These are phyloP conservation scores for Skeletonema menzelii DNA, from an alignment of 108 stramenopile genomes.

Conservation along the genomic window DNA sequence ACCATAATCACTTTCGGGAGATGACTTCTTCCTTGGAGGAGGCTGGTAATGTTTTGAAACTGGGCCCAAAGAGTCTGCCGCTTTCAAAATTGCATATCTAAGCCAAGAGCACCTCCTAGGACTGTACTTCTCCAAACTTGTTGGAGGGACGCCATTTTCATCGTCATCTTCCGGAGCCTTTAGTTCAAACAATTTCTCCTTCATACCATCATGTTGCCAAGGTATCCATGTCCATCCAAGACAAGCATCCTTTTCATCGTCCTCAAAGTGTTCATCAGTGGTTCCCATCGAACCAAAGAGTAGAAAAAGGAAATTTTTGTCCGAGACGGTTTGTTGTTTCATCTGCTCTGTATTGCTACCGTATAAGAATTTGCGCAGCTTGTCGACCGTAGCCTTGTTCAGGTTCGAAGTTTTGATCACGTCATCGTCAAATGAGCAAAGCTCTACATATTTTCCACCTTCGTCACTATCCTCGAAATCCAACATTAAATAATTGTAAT, in stretches of 20 bases:
- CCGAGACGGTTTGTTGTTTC: constrained; percentile 12
- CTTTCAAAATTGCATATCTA: constrained; percentile 8
- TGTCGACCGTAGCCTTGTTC: constrained; percentile 10
- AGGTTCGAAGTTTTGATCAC: constrained; percentile 19
- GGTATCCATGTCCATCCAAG: background rate
- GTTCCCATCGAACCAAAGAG: constrained; percentile 27
- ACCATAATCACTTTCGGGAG: background rate
- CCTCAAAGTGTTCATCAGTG: constrained; percentile 1
- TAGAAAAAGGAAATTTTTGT: constrained; percentile 10
- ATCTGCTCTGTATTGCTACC: constrained; percentile 7
- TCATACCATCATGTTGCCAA: constrained; percentile 5
- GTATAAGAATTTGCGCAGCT: constrained; percentile 20
- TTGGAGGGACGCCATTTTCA: background rate
- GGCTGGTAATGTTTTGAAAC: constrained; percentile 13
- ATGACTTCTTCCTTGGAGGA: background rate
- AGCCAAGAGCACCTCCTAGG: constrained; percentile 17
- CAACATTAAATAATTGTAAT: constrained; percentile 5
- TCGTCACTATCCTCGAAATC: constrained; percentile 15
- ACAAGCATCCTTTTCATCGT: background rate
- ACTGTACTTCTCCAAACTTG: constrained; percentile 7
- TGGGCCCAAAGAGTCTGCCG: constrained; percentile 4
- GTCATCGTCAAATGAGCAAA: constrained; percentile 13
- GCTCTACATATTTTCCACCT: constrained; percentile 1
- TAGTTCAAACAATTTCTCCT: constrained; percentile 7
- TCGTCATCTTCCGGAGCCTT: constrained; percentile 6